Evolutionary conservation across 208 protist species (phyloP), one percentile per base, ranked within the genome.

Genomic region (Willaertia magna): DNA sequence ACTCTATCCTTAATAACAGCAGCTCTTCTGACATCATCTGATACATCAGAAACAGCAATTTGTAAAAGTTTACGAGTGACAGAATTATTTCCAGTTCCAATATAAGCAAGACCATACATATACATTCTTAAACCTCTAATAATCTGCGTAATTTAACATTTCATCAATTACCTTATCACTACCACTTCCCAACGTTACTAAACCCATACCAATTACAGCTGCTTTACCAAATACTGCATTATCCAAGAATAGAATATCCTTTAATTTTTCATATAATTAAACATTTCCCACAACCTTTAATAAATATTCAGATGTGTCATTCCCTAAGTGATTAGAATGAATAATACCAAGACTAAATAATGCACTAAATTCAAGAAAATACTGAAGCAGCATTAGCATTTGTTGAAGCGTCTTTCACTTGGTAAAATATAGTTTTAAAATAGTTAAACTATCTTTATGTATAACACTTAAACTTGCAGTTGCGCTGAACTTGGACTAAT

Each of bases 281-380:
- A 94, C 93, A 46, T 84, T 84, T 11, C 43, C 4, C 42, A 95
- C 87, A 59, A 91, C 92, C 18, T 91, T 90, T 43, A 89, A 87
- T 16, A 98, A 91, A 84, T 96, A 96, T 18, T 92, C 85, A 40
- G 94, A 93, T 14, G 92, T 93, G 49, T 89, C 89, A 67, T 92
- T 91, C 51, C 93, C 93, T 84, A 95, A 93, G 61, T 95, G 91
- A 74, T 96, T 93, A 82, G 93, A 93, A 90, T 99, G 95, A 90
- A 99, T 99, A 74, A 99, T 92, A 79, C 98, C 98, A 0, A 99
- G 90, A 12, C 96, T 98, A 87, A 98, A 99, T 30, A 99, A 93
- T 2, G 97, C 91, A 42, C 98, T 98, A 55, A 95, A 96, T 89
- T 99, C 96, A 30, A 39, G 94, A 92, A 90, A 98, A 98, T 34